Conservation (phyloP, 306 rosid genomes). For the Citrullus mucosospermus region DNA sequence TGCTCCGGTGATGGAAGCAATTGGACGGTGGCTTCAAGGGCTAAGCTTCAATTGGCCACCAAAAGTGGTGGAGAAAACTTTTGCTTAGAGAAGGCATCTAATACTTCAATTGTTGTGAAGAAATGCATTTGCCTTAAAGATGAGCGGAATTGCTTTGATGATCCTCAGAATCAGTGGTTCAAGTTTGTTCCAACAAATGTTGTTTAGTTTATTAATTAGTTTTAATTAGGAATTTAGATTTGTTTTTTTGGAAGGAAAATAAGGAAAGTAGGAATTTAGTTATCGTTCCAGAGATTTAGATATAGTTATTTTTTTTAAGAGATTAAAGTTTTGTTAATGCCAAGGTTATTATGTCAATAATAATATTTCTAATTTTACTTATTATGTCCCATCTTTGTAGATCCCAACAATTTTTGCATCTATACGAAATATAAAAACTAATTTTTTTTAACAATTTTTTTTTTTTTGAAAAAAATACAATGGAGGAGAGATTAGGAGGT, state of each 20-base stretch:
- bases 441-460: no score
- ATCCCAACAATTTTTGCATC: no score
- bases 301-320: background rate
- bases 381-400: no score
- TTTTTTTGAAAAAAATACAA: no score
- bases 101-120: constrained; percentile 15
- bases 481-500: no score
- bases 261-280: background rate
- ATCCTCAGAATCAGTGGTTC: constrained; percentile 36
- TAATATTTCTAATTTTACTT: no score
- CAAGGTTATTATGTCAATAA: no score
- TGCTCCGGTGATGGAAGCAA: constrained; percentile 21
- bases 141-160: constrained; percentile 19
- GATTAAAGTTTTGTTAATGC: background rate
- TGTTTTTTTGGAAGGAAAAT: background rate
- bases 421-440: no score
- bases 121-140: constrained; percentile 30
- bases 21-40: constrained; percentile 19
- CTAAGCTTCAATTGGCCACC: constrained; percentile 40
- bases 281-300: no score
- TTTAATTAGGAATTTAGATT: background rate
- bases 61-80: background rate
- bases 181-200: constrained; percentile 29
- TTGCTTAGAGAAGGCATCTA: constrained; percentile 23
- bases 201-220: constrained; percentile 1